Evolutionary conservation across 75 land plant genomes (phyloP), one percentile per base, ranked within the genome.

Genomic region (Sequoiadendron giganteum): DNA sequence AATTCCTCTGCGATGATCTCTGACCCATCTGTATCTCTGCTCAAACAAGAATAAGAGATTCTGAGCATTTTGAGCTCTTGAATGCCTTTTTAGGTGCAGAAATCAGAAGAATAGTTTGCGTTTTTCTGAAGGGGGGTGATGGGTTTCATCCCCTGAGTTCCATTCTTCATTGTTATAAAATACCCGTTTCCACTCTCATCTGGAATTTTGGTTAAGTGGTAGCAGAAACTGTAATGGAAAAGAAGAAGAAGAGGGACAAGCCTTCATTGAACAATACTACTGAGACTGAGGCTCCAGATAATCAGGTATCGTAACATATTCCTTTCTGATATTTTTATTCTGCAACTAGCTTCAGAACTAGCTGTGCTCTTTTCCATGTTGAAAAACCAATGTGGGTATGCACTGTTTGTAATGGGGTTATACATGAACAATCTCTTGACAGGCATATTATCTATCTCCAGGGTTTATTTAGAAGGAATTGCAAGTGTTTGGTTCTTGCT

Each of bases 161-260:
- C 19, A 0, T 14, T 39, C 43, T 77, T 77, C 8, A 40, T 5
- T 16, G 2, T 79, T 82, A 47, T n/a, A 82, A 28, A 43, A 47
- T 10, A 43, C 84, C 84, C 84, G 47, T 40, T 82, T 82, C 3
- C 84, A 43, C 45, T 42, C 3, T 82, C 47, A 11, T 47, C 84
- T 45, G 38, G 77, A 73, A 73, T 73, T 34, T 73, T 10, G 77
- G 14, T 1, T 34, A 73, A 32, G 77, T 30, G 34, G 77, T 32
- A 73, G 77, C 38, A 32, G 77, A 30, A 32, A 34, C 34, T 42
- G 39, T 14, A 39, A 85, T 85, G 86, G 86, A 85, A 30, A 85
- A 55, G 86, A 85, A 56, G 65, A 85, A 85, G 86, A 85, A 55
- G 86, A 55, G 86, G 52, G 86, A 85, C 28, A 85, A 85, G 86